Evolutionary conservation across 768 basidiomycete species (phyloP).

Genomic region (Amanita polypyramis): DNA sequence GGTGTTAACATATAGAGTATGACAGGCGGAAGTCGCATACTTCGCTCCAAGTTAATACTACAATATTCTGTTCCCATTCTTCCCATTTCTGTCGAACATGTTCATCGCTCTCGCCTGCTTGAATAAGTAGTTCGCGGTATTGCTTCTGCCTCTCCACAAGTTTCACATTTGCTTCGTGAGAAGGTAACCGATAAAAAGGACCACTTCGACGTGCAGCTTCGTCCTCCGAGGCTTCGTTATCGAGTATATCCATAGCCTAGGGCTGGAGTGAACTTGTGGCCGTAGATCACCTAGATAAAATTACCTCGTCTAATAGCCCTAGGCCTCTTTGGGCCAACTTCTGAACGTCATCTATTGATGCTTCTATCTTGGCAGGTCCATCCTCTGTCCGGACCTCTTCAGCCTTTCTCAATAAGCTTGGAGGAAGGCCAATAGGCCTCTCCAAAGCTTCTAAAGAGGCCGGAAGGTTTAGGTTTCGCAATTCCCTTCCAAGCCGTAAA

Average conservation of each 20-base stretch:
- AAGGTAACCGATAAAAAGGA: slow-evolving; percentile 44
- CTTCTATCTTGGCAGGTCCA: slow-evolving; percentile 62
- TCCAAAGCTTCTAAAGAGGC: slow-evolving; percentile 83
- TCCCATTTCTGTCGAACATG: slow-evolving; percentile 78
- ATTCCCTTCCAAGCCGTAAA: slow-evolving; percentile 29
- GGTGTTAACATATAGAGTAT: neutral
- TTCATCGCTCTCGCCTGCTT: slow-evolving; percentile 69
- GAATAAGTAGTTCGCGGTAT: slow-evolving; percentile 60
- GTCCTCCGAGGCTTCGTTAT: slow-evolving; percentile 81
- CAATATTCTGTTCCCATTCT: slow-evolving; percentile 72
- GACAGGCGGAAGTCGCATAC: slow-evolving; percentile 23
- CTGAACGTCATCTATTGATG: slow-evolving; percentile 63
- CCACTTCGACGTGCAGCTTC: slow-evolving; percentile 51
- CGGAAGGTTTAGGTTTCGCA: slow-evolving; percentile 71
- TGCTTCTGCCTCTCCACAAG: slow-evolving; percentile 60
- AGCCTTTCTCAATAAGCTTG: slow-evolving; percentile 76
- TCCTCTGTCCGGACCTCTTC: slow-evolving; percentile 75
- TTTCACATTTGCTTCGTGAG: slow-evolving; percentile 70
- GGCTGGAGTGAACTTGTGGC: neutral
- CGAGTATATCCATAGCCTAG: slow-evolving; percentile 85
- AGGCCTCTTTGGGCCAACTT: slow-evolving; percentile 52
- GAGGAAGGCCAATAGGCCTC: slow-evolving; percentile 78
- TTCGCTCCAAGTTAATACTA: slow-evolving; percentile 57
- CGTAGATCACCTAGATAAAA: neutral
- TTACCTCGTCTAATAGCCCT: slow-evolving; percentile 66